Base-by-base conservation (phyloP, 148 eudicot species). In the Fallopia convolvulus region DNA sequence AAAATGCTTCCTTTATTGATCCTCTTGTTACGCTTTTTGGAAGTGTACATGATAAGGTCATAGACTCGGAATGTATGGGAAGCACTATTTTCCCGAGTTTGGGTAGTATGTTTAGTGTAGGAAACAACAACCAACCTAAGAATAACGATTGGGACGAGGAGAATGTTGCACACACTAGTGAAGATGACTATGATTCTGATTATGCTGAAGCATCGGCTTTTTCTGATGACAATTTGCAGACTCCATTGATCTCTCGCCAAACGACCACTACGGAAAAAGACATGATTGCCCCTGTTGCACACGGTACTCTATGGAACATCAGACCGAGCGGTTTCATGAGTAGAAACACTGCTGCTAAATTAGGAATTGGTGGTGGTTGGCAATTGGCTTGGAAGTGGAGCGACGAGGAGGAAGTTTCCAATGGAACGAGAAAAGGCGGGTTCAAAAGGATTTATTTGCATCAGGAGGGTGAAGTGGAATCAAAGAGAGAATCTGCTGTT, bases 311-410 rank as follows among this genome's bases (percentile, higher is more conserved):
- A 48, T 48, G 50, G 50, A 48, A 48, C 50, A 12, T 48, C 17
- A 89, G 74, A 2, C 68, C 80, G 23, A 77, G 47, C 75, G 86
- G 84, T 41, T 76, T 80, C 17, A 81, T 81, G 39, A 84, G 79
- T 70, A 80, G 88, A 36, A 83, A 48, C 4, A 15, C 50, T 48
- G 50, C 50, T 48, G 50, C 3, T 48, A 48, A 48, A 13, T 2
- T 88, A 84, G 98, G 89, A 56, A 93, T 93, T 50, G 98, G 98
- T 55, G 98, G 97, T 70, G 98, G 98, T 71, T 93, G 98, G 98
- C 91, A 93, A 74, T 82, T 93, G 77, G 98, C 98, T 5, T 93
- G 89, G 79, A 87, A 78, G 74, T 74, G 70, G 76, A 56, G 79
- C 0, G 89, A 86, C 0, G 89, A 84, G 70, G 85, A 77, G 77